Percentiles rank a stretch among this genome's conserved stretches.
phyloP scores from a whole-genome alignment of 257 asterid species.

The Plantago elongata region DNA sequence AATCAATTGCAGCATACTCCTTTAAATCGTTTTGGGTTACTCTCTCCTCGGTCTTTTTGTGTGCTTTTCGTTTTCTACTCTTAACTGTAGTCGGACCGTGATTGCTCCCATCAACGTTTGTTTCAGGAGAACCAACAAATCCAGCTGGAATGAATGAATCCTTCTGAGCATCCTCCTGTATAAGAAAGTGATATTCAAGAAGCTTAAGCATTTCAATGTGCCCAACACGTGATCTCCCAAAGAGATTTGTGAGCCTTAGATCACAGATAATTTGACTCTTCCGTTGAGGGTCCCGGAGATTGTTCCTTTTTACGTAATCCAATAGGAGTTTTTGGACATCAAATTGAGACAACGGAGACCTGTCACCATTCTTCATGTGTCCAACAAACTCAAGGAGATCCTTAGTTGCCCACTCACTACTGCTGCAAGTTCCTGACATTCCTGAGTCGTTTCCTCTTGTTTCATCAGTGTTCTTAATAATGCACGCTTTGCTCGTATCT shows the following conservation, averaged over 20 bases:
- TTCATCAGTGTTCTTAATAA: constrained; percentile 8
- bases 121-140: constrained; percentile 36
- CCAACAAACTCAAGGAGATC: constrained; percentile 76
- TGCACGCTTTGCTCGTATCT: constrained; percentile 13
- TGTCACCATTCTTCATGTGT: constrained; percentile 69
- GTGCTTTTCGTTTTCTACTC: constrained; percentile 49
- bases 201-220: constrained; percentile 82
- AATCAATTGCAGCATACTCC: constrained; percentile 83
- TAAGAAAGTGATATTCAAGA: constrained; percentile 65
- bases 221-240: constrained; percentile 69
- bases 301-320: constrained; percentile 60
- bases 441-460: constrained; percentile 21
- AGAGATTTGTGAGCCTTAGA: constrained; percentile 58
- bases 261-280: constrained; percentile 77
- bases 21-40: constrained; percentile 42
- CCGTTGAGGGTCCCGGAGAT: constrained; percentile 66
- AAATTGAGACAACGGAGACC: constrained; percentile 51
- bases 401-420: constrained; percentile 63
- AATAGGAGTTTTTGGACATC: constrained; percentile 61
- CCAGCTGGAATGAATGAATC: constrained; percentile 54
- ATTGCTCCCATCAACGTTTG: constrained; percentile 34
- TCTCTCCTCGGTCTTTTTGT: constrained; percentile 53
- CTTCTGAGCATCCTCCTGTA: constrained; percentile 45
- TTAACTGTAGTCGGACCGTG: constrained; percentile 21
- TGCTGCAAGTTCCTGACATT: constrained; percentile 24